phyloP scores from a whole-genome alignment of 352 stramenopile species.

The Pythium utonaiense region DNA sequence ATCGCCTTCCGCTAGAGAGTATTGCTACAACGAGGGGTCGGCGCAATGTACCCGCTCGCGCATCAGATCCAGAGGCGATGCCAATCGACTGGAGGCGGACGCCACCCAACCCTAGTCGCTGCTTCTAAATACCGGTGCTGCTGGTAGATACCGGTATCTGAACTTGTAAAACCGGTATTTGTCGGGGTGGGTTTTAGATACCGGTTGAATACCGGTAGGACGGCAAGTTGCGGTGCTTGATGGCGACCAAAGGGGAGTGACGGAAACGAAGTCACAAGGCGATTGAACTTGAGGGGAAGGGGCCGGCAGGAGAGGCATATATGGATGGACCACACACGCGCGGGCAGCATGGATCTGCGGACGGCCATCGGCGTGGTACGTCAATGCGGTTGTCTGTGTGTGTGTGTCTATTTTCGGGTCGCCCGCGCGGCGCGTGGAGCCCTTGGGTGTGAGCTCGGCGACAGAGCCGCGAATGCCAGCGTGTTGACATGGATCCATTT shows the following conservation, averaged over 20 bases:
- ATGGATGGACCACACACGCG: slow-evolving; percentile 36
- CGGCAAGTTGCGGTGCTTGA: slow-evolving; percentile 7
- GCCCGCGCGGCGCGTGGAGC: too few species aligned
- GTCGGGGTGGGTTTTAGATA: too few species aligned
- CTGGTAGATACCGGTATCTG: neutral
- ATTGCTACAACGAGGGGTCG: too few species aligned
- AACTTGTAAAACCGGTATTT: slow-evolving; percentile 2
- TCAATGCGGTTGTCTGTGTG: neutral
- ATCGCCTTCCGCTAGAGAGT: neutral
- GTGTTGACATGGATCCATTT: neutral
- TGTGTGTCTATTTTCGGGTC: slow-evolving; percentile 2
- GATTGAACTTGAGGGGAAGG: slow-evolving; percentile 4
- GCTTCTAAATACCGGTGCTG: neutral
- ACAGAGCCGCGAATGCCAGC: too few species aligned
- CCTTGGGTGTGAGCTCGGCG: too few species aligned
- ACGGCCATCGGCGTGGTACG: slow-evolving; percentile 27
- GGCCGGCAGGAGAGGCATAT: slow-evolving; percentile 6
- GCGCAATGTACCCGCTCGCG: slow-evolving; percentile 14
- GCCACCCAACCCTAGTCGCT: slow-evolving; percentile 7
- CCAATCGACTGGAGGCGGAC: slow-evolving; percentile 23
- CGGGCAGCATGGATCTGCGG: slow-evolving; percentile 28
- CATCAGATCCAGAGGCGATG: slow-evolving; percentile 22
- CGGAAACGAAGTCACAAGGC: neutral
- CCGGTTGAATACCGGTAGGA: slow-evolving; percentile 12
- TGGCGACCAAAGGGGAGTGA: neutral